A percentile compares a stretch with the other conserved stretches of the same genome.
Evolutionary conservation across 805 yeast species (phyloP).

Genomic region (Millerozyma miso): DNA sequence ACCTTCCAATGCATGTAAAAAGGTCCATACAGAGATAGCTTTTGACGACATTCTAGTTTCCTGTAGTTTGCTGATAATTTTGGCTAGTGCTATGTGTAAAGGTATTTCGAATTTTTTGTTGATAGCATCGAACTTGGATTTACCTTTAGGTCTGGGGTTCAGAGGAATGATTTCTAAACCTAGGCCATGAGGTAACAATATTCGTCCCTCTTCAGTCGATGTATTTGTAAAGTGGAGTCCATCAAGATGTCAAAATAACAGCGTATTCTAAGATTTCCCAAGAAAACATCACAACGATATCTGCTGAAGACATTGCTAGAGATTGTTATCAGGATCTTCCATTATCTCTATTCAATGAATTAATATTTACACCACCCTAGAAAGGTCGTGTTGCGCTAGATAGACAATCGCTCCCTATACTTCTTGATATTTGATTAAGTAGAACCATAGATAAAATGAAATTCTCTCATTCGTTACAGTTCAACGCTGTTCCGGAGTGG

Average conservation of each 20-base stretch:
- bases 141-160: slow-evolving; percentile 1
- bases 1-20: slow-evolving; percentile 66
- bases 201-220: too few relatives aligned
- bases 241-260: too few relatives aligned
- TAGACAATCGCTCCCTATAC: too few relatives aligned
- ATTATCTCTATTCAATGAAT: too few relatives aligned
- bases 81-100: slow-evolving; percentile 55
- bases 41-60: slow-evolving; percentile 51
- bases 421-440: background rate
- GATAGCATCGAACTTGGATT: slow-evolving; percentile 1
- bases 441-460: slow-evolving; percentile 51
- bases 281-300: too few relatives aligned
- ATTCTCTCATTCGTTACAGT: slow-evolving; percentile 91
- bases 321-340: too few relatives aligned
- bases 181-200: too few relatives aligned
- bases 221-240: too few relatives aligned
- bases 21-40: slow-evolving; percentile 72
- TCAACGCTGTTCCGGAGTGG: slow-evolving; percentile 99
- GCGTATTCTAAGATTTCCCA: too few relatives aligned
- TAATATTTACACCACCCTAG: too few relatives aligned
- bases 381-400: too few relatives aligned
- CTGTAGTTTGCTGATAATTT: slow-evolving; percentile 53
- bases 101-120: slow-evolving; percentile 33
- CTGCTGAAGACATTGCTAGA: too few relatives aligned
- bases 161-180: slow-evolving; percentile 7